Evolutionary conservation across 352 stramenopile species (phyloP), one percentile per base, ranked within the genome.

Genomic region (Phytopythium mirpurense): DNA sequence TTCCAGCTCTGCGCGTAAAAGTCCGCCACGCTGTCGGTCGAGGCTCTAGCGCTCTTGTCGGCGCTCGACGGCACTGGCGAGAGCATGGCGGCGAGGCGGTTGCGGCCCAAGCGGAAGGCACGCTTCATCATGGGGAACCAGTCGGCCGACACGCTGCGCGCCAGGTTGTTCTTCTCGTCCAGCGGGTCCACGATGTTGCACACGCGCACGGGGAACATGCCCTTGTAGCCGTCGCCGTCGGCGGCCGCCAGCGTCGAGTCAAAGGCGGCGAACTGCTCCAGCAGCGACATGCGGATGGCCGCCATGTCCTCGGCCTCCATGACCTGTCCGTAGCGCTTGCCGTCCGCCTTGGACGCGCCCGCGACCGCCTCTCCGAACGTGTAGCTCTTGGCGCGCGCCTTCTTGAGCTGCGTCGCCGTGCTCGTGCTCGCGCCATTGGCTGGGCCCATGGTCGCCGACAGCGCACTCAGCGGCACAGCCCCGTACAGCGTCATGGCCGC

Each of bases 131-230:
- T 66, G 9, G 79, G 78, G 51, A 93, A 87, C 35, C 62, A 67
- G 21, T 93, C 81, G 5, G 72, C 67, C 18, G 81, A 88, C 2
- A 93, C 80, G 50, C 80, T 91, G 21, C 83, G 80, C 32, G 78
- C 84, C 38, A 96, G 59, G 56, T 97, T 97, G 67, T 96, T 93
- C 54, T 70, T 72, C 46, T 85, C 72, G 52, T 97, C 78, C 23
- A 97, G 71, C 14, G 88, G 87, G 44, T 96, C 88, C 50, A 96
- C 76, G 34, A 97, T 83, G 60, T 97, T 97, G 61, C 86, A 93
- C 18, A 72, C 76, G 21, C 87, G 82, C 18, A 93, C 79, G 12
- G 73, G 77, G 54, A 96, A 93, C 54, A 75, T 64, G 18, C 48
- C 18, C 40, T 64, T 52, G 56, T 62, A 32, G 5, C 29, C 46